A percentile compares a stretch with the other conserved stretches of the same genome.
These are phyloP conservation scores for Cubamyces lactineus DNA, from an alignment of 768 basidiomycete genomes.

Conservation along the genomic window DNA sequence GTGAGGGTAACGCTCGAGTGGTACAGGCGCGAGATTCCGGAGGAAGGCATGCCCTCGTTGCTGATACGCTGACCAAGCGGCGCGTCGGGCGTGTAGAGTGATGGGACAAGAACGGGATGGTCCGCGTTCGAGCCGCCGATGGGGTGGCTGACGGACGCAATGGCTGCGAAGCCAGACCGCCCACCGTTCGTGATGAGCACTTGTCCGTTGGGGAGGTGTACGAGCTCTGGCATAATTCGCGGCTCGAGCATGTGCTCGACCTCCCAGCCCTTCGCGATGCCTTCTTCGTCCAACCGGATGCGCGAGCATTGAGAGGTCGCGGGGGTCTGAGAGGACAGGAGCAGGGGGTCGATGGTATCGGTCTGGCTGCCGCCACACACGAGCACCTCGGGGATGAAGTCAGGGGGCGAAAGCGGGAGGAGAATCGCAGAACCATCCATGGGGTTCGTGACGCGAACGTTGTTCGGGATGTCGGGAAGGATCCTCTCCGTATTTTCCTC, in stretches of 20 bases:
- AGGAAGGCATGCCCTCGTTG: constrained; percentile 57
- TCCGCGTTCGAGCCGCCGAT: constrained; percentile 81
- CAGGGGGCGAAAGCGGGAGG: constrained; percentile 66
- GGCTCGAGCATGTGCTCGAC: constrained; percentile 75
- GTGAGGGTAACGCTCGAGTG: constrained; percentile 82
- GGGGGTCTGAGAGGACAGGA: constrained; percentile 71
- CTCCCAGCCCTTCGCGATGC: constrained; percentile 72
- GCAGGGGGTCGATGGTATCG: constrained; percentile 58
- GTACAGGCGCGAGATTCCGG: constrained; percentile 73
- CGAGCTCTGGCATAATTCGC: constrained; percentile 77
- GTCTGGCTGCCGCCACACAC: constrained; percentile 77
- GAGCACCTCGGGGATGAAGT: constrained; percentile 69
- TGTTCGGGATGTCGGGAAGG: constrained; percentile 73
- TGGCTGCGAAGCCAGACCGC: constrained; percentile 71
- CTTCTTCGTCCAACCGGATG: constrained; percentile 62
- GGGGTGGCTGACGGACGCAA: constrained; percentile 68
- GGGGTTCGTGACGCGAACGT: constrained; percentile 81
- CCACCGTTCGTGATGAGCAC: constrained; percentile 80
- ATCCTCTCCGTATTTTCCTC: constrained; percentile 57
- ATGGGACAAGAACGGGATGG: constrained; percentile 66
- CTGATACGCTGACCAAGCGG: constrained; percentile 61
- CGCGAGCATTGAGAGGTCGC: constrained; percentile 77
- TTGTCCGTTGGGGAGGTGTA: constrained; percentile 81
- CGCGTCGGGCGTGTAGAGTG: constrained; percentile 65
- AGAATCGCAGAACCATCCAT: constrained; percentile 76